Conservation (phyloP, 495 filamentous ascomycete species). For the Parmelia sp. region DNA sequence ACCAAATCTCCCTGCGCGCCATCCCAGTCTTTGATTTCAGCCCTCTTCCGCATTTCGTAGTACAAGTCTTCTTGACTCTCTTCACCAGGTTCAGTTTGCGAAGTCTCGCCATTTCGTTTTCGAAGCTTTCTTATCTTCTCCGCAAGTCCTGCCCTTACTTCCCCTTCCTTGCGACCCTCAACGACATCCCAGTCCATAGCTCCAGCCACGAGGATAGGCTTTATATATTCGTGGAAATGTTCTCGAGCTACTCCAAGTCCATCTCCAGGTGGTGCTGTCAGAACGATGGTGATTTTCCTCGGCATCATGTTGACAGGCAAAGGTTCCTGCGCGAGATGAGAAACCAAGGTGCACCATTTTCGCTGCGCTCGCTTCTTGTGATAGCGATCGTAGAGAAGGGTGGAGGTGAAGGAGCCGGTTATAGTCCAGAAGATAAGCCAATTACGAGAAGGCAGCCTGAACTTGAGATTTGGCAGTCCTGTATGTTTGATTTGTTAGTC, state of each 20-base stretch:
- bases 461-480: conserved; percentile 70
- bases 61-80: conserved; percentile 46
- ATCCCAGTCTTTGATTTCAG: conserved; percentile 60
- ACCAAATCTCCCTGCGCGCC: conserved; percentile 78
- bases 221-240: conserved; percentile 92
- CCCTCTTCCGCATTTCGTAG: conserved; percentile 48
- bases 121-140: conserved; percentile 70
- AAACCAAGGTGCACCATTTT: conserved; percentile 81
- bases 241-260: conserved; percentile 75
- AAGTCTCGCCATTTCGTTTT: conserved; percentile 47
- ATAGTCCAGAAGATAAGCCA: conserved; percentile 92
- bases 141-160: conserved; percentile 73
- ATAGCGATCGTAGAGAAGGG: conserved; percentile 81
- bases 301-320: conserved; percentile 64
- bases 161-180: conserved; percentile 82
- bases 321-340: conserved; percentile 76
- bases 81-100: conserved; percentile 33
- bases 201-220: conserved; percentile 83
- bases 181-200: conserved; percentile 93
- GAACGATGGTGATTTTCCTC: conserved; percentile 78
- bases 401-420: conserved; percentile 66
- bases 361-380: conserved; percentile 76
- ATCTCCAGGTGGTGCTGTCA: conserved; percentile 80
- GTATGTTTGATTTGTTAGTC: conserved; percentile 5
- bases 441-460: conserved; percentile 89